phyloP scores from a whole-genome alignment of 2,329 filamentous ascomycete genomes.

The Ophiostoma sp. region DNA sequence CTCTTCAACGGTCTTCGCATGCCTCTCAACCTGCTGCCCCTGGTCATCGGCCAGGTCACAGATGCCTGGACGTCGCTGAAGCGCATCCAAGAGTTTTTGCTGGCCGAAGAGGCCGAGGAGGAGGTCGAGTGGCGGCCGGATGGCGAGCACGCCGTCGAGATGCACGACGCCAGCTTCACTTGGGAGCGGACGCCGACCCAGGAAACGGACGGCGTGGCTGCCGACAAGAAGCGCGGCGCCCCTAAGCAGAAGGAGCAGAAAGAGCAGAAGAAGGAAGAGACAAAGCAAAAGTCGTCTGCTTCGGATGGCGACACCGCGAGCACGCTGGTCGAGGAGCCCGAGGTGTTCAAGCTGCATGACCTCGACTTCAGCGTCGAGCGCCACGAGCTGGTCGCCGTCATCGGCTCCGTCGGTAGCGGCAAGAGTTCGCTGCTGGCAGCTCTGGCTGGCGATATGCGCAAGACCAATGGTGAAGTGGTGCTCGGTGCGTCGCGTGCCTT shows the following conservation, averaged over 20 bases:
- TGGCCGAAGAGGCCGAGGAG: constrained; percentile 78
- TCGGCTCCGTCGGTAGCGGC: constrained; percentile 80
- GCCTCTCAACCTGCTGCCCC: constrained; percentile 80
- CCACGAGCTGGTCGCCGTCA: constrained; percentile 77
- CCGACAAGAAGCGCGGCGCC: not conserved
- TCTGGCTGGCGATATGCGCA: constrained; percentile 88
- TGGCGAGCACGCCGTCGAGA: constrained; percentile 62
- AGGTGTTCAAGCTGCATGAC: constrained; percentile 67
- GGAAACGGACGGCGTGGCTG: constrained; percentile 39
- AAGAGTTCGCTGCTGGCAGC: constrained; percentile 87
- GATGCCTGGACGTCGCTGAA: constrained; percentile 82
- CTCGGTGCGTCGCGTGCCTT: constrained; percentile 79
- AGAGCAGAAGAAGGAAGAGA: constrained; percentile 27
- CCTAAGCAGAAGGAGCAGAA: constrained; percentile 32
- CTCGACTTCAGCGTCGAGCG: constrained; percentile 63
- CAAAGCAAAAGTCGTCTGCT: constrained; percentile 29
- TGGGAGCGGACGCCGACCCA: constrained; percentile 69
- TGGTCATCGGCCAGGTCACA: constrained; percentile 82
- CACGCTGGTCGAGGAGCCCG: constrained; percentile 51
- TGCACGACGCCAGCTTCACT: constrained; percentile 71
- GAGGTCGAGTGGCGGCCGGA: constrained; percentile 54
- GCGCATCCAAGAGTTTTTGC: constrained; percentile 80
- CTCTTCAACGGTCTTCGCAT: constrained; percentile 88
- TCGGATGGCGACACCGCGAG: constrained; percentile 44
- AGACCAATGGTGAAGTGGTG: constrained; percentile 65